These are phyloP conservation scores for Scleromitrula shiraiana DNA, from an alignment of 2,329 filamentous ascomycete genomes.

Conservation along the genomic window DNA sequence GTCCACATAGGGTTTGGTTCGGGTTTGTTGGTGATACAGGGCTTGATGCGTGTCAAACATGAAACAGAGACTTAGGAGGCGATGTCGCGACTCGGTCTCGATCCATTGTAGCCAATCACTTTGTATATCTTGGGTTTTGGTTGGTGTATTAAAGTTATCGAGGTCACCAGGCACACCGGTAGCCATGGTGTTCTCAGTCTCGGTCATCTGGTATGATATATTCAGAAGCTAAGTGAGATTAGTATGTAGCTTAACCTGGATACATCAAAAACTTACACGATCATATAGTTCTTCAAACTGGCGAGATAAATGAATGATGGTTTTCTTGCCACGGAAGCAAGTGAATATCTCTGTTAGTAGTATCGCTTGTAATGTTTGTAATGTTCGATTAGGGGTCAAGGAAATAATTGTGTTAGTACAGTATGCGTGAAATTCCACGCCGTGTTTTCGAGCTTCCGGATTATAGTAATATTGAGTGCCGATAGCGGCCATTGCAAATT, in stretches of 20 bases:
- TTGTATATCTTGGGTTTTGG: conserved; percentile 9
- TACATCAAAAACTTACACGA: conserved; percentile 18
- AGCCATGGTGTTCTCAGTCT: not conserved
- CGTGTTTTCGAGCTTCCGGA: conserved; percentile 22
- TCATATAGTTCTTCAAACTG: conserved; percentile 24
- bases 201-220: not conserved
- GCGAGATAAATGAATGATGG: conserved; percentile 19
- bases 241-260: no score
- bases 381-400: conserved; percentile 20
- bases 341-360: conserved; percentile 28
- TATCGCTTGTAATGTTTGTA: conserved; percentile 27
- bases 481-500: conserved; percentile 26
- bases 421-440: conserved; percentile 23
- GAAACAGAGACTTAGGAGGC: conserved; percentile 49
- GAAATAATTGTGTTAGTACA: conserved; percentile 25
- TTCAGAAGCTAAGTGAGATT: not conserved
- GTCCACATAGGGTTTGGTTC: conserved; percentile 4
- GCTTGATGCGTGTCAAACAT: conserved; percentile 48
- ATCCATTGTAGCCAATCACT: conserved; percentile 44
- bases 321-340: conserved; percentile 25
- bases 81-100: conserved; percentile 42
- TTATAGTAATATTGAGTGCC: conserved; percentile 27
- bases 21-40: conserved; percentile 38
- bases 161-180: not conserved
- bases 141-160: not conserved